phyloP scores from a whole-genome alignment of 306 rosid genomes.

The Ochetophila trinervis region DNA sequence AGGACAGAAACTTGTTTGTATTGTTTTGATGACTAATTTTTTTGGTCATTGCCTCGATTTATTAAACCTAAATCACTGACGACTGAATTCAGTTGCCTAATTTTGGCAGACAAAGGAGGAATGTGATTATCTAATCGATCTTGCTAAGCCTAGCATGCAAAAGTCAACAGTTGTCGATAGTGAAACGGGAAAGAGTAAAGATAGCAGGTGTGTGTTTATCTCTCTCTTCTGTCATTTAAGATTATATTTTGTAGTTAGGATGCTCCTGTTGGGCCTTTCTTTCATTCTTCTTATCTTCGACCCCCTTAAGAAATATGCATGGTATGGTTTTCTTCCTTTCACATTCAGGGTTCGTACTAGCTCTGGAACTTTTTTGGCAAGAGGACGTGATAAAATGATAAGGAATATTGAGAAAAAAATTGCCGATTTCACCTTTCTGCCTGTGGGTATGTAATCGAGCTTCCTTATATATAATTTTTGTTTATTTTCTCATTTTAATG shows the following conservation, averaged over 20 bases:
- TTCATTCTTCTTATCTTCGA: constrained; percentile 3
- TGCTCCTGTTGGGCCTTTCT: not conserved
- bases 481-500: constrained; percentile 14
- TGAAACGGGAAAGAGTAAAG: constrained; percentile 91
- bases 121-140: constrained; percentile 71
- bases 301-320: not conserved
- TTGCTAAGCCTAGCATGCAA: constrained; percentile 78
- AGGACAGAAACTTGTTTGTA: not conserved
- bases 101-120: constrained; percentile 76
- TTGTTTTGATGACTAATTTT: not conserved
- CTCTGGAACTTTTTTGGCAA: constrained; percentile 83
- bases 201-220: constrained; percentile 73
- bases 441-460: constrained; percentile 54
- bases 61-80: constrained; percentile 13
- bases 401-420: constrained; percentile 78
- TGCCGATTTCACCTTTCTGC: constrained; percentile 85
- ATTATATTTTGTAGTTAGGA: constrained; percentile 20
- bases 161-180: constrained; percentile 90
- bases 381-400: constrained; percentile 86
- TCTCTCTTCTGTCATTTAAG: constrained; percentile 9
- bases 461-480: not conserved
- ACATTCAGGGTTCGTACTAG: constrained; percentile 84
- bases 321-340: not conserved
- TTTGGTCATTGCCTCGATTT: not conserved
- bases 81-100: constrained; percentile 34